A percentile compares a stretch with the other conserved stretches of the same genome.
phyloP scores from a whole-genome alignment of 345 rosid genomes.

The Brassica cretica region DNA sequence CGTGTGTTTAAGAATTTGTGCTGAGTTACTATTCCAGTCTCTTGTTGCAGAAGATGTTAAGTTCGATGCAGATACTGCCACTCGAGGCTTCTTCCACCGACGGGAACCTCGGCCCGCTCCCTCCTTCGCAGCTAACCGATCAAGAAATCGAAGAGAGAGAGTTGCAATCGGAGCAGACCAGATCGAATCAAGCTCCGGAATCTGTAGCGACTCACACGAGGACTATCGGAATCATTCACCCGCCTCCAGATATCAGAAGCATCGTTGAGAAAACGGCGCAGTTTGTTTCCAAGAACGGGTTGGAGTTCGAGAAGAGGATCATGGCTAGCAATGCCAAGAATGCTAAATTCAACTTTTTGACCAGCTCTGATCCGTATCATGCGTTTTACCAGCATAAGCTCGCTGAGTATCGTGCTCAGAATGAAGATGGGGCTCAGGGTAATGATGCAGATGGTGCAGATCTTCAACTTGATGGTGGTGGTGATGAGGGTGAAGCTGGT shows the following conservation, averaged over 20 bases:
- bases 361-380: conserved; percentile 66
- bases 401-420: conserved; percentile 66
- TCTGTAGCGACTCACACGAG: conserved; percentile 74
- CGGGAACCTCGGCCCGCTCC: conserved; percentile 63
- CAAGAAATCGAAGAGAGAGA: conserved; percentile 44
- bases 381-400: conserved; percentile 74
- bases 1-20: neutral
- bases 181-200: conserved; percentile 41
- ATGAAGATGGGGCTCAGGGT: conserved; percentile 48
- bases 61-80: conserved; percentile 57
- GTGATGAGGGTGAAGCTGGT: conserved; percentile 37
- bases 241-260: conserved; percentile 78
- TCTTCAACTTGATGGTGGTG: conserved; percentile 41
- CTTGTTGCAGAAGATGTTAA: conserved; percentile 48
- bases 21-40: neutral
- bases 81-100: conserved; percentile 77
- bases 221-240: conserved; percentile 83
- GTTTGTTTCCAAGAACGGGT: conserved; percentile 73
- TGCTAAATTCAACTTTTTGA: conserved; percentile 74
- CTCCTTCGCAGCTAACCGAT: conserved; percentile 60
- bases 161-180: conserved; percentile 47
- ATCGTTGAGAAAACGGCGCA: conserved; percentile 83
- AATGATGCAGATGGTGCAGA: conserved; percentile 45
- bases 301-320: conserved; percentile 78
- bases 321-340: conserved; percentile 66